Evolutionary conservation across 768 basidiomycete species (phyloP).

Genomic region (Scleroderma citrinum): DNA sequence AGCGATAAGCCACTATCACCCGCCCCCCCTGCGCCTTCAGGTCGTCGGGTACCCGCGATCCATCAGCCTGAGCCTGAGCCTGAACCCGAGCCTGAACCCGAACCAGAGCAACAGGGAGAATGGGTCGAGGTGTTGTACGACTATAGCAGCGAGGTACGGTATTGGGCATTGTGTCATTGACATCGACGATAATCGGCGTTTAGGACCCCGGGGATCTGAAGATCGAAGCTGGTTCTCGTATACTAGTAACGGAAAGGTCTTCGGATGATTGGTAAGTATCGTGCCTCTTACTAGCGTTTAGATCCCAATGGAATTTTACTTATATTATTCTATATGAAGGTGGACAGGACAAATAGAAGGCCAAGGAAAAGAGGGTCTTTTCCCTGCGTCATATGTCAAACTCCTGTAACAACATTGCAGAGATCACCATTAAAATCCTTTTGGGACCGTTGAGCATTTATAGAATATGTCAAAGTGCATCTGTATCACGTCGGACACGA

Average conservation of each 20-base stretch:
- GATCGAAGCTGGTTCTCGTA: constrained; percentile 48
- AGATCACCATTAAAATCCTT: background rate
- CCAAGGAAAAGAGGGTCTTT: constrained; percentile 50
- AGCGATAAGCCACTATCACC: constrained; percentile 10
- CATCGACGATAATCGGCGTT: background rate
- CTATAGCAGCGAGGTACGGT: constrained; percentile 54
- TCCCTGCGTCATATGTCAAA: constrained; percentile 67
- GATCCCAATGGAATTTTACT: constrained; percentile 1
- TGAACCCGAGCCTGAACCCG: constrained; percentile 16
- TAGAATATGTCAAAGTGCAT: too few species aligned
- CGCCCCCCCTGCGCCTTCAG: constrained; percentile 18
- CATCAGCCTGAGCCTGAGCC: background rate
- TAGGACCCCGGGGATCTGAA: constrained; percentile 68
- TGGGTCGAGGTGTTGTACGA: constrained; percentile 80
- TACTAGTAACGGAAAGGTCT: constrained; percentile 59
- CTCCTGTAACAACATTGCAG: constrained; percentile 33
- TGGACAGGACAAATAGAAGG: constrained; percentile 64
- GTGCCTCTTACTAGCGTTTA: background rate
- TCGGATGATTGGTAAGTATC: constrained; percentile 69
- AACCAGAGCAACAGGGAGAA: constrained; percentile 42
- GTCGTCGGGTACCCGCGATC: constrained; percentile 1
- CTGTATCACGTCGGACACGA: too few species aligned
- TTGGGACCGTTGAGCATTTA: too few species aligned
- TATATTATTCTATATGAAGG: constrained; percentile 35
- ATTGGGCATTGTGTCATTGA: background rate